A percentile compares a stretch with the other conserved stretches of the same genome.
Evolutionary conservation across 148 eudicot species (phyloP).

Genomic region (Spergularia bocconei): DNA sequence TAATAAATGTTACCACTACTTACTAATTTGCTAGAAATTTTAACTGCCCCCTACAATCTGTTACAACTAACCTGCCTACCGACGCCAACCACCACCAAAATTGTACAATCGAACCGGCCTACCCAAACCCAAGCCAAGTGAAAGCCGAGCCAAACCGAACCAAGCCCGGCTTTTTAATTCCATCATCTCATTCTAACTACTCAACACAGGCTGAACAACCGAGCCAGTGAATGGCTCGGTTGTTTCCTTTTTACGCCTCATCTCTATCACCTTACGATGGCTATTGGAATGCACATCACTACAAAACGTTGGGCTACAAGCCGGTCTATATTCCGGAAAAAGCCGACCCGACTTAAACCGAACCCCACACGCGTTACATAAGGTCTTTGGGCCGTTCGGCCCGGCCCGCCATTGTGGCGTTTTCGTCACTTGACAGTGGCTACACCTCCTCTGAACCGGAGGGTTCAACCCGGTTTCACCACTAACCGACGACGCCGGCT

Average conservation of each 20-base stretch:
- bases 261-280: slow-evolving; percentile 83
- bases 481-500: slow-evolving; percentile 7
- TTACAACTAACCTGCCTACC: slow-evolving; percentile 37
- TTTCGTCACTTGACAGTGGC: slow-evolving; percentile 68
- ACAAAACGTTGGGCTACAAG: slow-evolving; percentile 81
- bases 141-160: neutral
- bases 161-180: slow-evolving; percentile 33
- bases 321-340: slow-evolving; percentile 84
- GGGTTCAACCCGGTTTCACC: slow-evolving; percentile 19
- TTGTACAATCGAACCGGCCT: slow-evolving; percentile 44
- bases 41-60: slow-evolving; percentile 31
- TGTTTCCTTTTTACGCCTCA: slow-evolving; percentile 67
- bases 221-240: slow-evolving; percentile 30
- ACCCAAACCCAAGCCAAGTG: neutral
- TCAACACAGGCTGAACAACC: slow-evolving; percentile 24
- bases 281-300: slow-evolving; percentile 76
- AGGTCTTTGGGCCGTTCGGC: slow-evolving; percentile 76
- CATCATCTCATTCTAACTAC: slow-evolving; percentile 27
- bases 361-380: slow-evolving; percentile 91
- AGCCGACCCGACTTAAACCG: slow-evolving; percentile 84
- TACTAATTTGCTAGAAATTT: slow-evolving; percentile 20
- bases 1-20: slow-evolving; percentile 19
- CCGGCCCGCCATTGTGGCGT: slow-evolving; percentile 96
- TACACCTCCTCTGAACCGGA: slow-evolving; percentile 54
- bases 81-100: slow-evolving; percentile 43